Conservation (phyloP, 768 basidiomycete genomes). For the Aureoboletus auriporus region DNA sequence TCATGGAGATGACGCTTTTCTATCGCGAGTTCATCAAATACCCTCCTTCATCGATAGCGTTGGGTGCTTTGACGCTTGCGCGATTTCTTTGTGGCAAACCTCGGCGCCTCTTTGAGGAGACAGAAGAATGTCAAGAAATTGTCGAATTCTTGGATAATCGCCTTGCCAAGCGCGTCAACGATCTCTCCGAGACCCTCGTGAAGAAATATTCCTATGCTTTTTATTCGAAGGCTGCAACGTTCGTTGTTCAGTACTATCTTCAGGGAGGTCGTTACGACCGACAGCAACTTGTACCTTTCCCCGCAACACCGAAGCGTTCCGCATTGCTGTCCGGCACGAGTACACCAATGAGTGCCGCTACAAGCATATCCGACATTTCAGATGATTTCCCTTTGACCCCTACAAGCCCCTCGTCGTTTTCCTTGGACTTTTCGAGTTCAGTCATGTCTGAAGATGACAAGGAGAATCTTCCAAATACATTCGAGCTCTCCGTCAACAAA, state of each 20-base stretch:
- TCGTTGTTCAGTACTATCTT: slow-evolving; percentile 92
- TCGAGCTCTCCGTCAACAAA: slow-evolving; percentile 73
- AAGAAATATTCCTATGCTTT: slow-evolving; percentile 98
- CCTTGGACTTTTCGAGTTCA: slow-evolving; percentile 50
- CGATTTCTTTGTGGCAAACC: slow-evolving; percentile 82
- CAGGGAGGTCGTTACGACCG: slow-evolving; percentile 74
- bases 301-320: slow-evolving; percentile 54
- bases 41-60: slow-evolving; percentile 81
- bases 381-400: slow-evolving; percentile 86
- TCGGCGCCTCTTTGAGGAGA: slow-evolving; percentile 79
- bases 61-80: slow-evolving; percentile 86
- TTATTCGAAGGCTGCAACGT: slow-evolving; percentile 93
- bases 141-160: slow-evolving; percentile 83
- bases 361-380: slow-evolving; percentile 68
- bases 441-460: slow-evolving; percentile 69
- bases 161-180: slow-evolving; percentile 84
- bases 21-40: slow-evolving; percentile 92
- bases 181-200: slow-evolving; percentile 91
- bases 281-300: slow-evolving; percentile 45
- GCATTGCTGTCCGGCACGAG: slow-evolving; percentile 45
- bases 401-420: slow-evolving; percentile 55
- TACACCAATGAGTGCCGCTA: slow-evolving; percentile 74
- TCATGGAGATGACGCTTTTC: slow-evolving; percentile 99
- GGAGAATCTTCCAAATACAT: slow-evolving; percentile 70
- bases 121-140: slow-evolving; percentile 77